Evolutionary conservation across 179 eudicot genomes (phyloP).

Genomic region (Camellia oleifera): DNA sequence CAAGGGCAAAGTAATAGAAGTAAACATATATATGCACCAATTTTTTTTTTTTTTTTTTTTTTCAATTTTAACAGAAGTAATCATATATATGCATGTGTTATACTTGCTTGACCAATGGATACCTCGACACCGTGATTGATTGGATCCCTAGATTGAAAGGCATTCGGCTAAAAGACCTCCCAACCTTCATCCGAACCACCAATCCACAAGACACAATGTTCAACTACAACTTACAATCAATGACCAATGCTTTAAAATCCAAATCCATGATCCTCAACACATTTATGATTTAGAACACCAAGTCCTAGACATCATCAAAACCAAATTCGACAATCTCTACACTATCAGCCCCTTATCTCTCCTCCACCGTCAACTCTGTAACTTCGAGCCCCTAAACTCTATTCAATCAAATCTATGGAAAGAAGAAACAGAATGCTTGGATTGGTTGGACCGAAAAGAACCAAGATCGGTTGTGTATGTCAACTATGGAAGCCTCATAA

Average conservation of each 20-base stretch:
- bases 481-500: conserved; percentile 36
- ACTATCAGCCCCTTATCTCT: neutral
- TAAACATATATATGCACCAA: no score
- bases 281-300: neutral
- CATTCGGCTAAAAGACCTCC: conserved; percentile 5
- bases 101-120: conserved; percentile 15
- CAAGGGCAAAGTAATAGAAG: no score
- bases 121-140: neutral
- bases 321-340: neutral
- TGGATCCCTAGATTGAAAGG: neutral
- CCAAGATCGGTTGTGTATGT: conserved; percentile 36
- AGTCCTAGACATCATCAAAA: no score
- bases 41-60: no score
- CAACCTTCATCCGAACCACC: neutral
- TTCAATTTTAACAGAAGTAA: no score
- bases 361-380: neutral
- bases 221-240: neutral
- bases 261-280: conserved; percentile 6
- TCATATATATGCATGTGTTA: neutral
- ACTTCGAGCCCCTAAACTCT: neutral
- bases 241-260: neutral
- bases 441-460: conserved; percentile 30
- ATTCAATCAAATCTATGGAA: conserved; percentile 17
- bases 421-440: conserved; percentile 29
- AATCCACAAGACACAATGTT: neutral